phyloP scores from a whole-genome alignment of 1,284 basidiomycete species.

The Tylopilus orsonianus region DNA sequence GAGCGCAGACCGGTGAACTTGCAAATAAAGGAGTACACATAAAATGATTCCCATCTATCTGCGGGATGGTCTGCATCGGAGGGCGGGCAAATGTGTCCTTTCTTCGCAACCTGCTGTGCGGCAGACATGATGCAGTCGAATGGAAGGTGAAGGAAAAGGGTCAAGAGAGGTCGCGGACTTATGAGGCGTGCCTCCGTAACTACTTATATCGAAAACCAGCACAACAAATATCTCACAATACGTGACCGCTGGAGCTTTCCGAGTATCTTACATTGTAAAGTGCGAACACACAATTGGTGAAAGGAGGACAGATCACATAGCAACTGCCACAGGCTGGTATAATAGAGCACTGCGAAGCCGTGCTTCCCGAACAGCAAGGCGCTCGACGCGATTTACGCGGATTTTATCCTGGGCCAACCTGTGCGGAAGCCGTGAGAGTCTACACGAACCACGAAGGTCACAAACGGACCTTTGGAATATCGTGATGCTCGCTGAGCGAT shows the following conservation, averaged over 20 bases:
- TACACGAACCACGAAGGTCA: slow-evolving; percentile 25
- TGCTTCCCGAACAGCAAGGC: slow-evolving; percentile 3
- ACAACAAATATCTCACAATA: slow-evolving; percentile 39
- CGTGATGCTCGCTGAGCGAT: slow-evolving; percentile 87
- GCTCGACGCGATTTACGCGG: slow-evolving; percentile 28
- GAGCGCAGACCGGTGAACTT: slow-evolving; percentile 72
- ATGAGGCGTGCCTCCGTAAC: slow-evolving; percentile 33
- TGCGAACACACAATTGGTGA: slow-evolving; percentile 26
- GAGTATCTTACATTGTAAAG: slow-evolving; percentile 25
- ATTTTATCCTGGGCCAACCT: slow-evolving; percentile 79
- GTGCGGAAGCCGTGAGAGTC: slow-evolving; percentile 28
- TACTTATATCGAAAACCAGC: slow-evolving; percentile 38
- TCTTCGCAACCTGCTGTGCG: slow-evolving; percentile 44
- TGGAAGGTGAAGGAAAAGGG: slow-evolving; percentile 35
- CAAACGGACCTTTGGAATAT: slow-evolving; percentile 79
- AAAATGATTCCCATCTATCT: slow-evolving; percentile 82
- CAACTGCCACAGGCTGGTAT: slow-evolving; percentile 18
- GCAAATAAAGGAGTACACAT: slow-evolving; percentile 79
- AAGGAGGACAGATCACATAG: slow-evolving; percentile 15
- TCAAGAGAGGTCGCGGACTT: slow-evolving; percentile 37
- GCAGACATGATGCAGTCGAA: slow-evolving; percentile 41
- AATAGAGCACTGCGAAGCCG: slow-evolving; percentile 10
- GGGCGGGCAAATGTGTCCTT: slow-evolving; percentile 72
- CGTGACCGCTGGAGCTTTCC: slow-evolving; percentile 24
- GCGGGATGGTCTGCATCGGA: slow-evolving; percentile 69